phyloP scores from a whole-genome alignment of 2,329 filamentous ascomycete genomes.

The Lecanicillium sp. region DNA sequence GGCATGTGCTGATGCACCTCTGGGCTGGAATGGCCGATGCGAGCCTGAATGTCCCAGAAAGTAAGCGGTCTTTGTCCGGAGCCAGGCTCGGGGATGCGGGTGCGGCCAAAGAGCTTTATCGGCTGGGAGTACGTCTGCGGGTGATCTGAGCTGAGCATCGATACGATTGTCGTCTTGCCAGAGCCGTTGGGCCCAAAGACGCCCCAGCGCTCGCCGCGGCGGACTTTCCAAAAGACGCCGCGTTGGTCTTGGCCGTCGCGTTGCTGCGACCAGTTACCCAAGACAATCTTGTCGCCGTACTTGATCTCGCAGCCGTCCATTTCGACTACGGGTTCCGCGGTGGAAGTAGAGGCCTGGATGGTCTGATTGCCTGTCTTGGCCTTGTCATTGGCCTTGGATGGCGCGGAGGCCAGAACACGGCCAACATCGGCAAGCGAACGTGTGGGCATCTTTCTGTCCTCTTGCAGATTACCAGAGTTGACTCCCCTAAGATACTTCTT shows the following conservation, averaged over 20 bases:
- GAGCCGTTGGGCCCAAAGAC: constrained; percentile 92
- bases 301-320: constrained; percentile 79
- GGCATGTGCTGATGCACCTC: constrained; percentile 94
- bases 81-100: constrained; percentile 67
- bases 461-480: constrained; percentile 30
- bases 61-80: constrained; percentile 64
- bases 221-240: constrained; percentile 77
- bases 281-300: constrained; percentile 68
- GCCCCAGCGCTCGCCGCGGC: constrained; percentile 79
- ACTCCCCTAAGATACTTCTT: constrained; percentile 40
- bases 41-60: constrained; percentile 84
- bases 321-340: constrained; percentile 68
- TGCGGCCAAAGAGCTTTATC: constrained; percentile 76
- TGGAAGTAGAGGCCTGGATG: constrained; percentile 13
- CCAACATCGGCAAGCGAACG: constrained; percentile 44
- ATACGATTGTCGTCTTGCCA: constrained; percentile 91
- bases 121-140: constrained; percentile 89
- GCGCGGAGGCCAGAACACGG: constrained; percentile 27
- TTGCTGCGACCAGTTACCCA: constrained; percentile 69
- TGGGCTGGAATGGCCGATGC: constrained; percentile 87
- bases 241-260: constrained; percentile 36
- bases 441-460: constrained; percentile 41
- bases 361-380: constrained; percentile 5
- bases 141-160: constrained; percentile 89
- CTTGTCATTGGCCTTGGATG: constrained; percentile 7